Percentiles rank a stretch among this genome's conserved stretches.
These are phyloP conservation scores for Borovskyia barvae DNA, from an alignment of 208 protist genomes.

Conservation along the genomic window DNA sequence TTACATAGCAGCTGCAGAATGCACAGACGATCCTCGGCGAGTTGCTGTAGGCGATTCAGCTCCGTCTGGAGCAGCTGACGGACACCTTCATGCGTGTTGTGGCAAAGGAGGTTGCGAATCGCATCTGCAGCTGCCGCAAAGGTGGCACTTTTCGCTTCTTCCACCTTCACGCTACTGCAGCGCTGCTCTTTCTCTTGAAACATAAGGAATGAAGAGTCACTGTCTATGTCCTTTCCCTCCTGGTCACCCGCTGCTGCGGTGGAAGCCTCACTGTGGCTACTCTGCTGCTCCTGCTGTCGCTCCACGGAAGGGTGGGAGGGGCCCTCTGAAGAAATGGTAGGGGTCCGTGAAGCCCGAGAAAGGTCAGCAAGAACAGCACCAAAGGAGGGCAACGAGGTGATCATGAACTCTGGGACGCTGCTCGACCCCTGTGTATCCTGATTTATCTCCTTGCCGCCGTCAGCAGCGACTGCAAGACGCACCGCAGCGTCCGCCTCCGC, in stretches of 20 bases:
- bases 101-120: slow-evolving; percentile 14
- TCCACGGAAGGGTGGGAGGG: too few species aligned
- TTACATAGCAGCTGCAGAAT: slow-evolving; percentile 58
- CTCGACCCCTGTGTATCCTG: background rate
- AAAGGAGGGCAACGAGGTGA: slow-evolving; percentile 10
- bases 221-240: too few species aligned
- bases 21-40: slow-evolving; percentile 45
- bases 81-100: slow-evolving; percentile 46
- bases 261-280: too few species aligned
- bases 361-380: too few species aligned
- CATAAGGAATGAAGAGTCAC: too few species aligned
- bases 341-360: too few species aligned
- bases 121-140: background rate
- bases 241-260: too few species aligned
- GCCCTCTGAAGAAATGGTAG: too few species aligned
- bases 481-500: too few species aligned
- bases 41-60: slow-evolving; percentile 37
- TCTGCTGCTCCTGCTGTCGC: too few species aligned
- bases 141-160: background rate
- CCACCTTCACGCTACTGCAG: background rate
- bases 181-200: too few species aligned
- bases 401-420: slow-evolving; percentile 7
- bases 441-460: background rate
- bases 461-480: too few species aligned
- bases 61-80: slow-evolving; percentile 42